These are phyloP conservation scores for Ascochyta lentis DNA, from an alignment of 2,329 filamentous ascomycete species.

Conservation along the genomic window DNA sequence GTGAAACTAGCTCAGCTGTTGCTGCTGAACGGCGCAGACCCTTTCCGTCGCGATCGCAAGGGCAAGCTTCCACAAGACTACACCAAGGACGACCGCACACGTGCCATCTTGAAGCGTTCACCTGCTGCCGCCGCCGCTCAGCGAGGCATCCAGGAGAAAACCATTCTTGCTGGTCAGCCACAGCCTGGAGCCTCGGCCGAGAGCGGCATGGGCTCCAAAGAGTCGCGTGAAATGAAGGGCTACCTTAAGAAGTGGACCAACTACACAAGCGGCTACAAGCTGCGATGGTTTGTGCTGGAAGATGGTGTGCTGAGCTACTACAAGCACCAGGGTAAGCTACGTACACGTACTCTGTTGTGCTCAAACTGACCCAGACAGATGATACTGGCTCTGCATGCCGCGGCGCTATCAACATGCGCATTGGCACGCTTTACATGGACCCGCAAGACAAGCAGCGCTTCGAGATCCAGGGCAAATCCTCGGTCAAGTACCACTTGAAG, in stretches of 20 bases:
- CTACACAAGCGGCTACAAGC: conserved; percentile 94
- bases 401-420: conserved; percentile 98
- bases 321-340: conserved; percentile 77
- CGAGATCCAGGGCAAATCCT: conserved; percentile 97
- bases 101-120: conserved; percentile 88
- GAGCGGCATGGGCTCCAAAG: conserved; percentile 72
- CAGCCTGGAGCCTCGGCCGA: conserved; percentile 66
- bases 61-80: conserved; percentile 96
- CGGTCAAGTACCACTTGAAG: conserved; percentile 97
- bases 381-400: conserved; percentile 95
- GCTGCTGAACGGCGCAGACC: conserved; percentile 91
- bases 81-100: conserved; percentile 90
- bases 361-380: conserved; percentile 57
- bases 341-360: neutral
- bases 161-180: conserved; percentile 79
- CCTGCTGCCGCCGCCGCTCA: conserved; percentile 94
- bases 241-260: conserved; percentile 99
- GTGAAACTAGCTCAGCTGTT: conserved; percentile 87
- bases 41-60: conserved; percentile 92
- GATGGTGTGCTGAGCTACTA: conserved; percentile 98
- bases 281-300: conserved; percentile 97
- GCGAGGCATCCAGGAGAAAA: conserved; percentile 95
- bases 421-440: conserved; percentile 93
- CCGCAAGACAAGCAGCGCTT: conserved; percentile 97
- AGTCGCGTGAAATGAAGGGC: conserved; percentile 95